Conservation (phyloP, 176 grass and related monocot species). For the Oryza coarctata region DNA sequence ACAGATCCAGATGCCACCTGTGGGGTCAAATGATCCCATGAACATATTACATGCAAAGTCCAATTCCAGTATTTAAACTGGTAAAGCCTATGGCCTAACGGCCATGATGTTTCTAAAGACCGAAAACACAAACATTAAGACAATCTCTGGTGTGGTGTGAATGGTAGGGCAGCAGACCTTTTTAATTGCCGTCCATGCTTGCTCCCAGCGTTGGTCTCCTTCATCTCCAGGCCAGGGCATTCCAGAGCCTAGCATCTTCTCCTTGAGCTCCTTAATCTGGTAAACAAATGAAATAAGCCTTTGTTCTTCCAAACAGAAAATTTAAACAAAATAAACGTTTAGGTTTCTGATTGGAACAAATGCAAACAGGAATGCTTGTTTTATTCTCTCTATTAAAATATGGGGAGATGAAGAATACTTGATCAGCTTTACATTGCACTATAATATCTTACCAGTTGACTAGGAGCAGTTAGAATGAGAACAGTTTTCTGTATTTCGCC, state of each 20-base stretch:
- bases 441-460: constrained; percentile 61
- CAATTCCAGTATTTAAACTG: constrained; percentile 2
- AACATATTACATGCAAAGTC: background rate
- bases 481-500: constrained; percentile 64
- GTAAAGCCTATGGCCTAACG: background rate
- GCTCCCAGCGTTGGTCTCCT: constrained; percentile 75
- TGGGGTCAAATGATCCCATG: constrained; percentile 5
- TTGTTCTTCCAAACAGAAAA: background rate
- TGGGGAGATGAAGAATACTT: constrained; percentile 5
- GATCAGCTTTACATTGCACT: constrained; percentile 13
- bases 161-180: constrained; percentile 51
- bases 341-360: constrained; percentile 25
- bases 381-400: background rate
- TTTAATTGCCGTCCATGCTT: constrained; percentile 94
- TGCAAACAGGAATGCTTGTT: background rate
- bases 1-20: background rate
- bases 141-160: background rate
- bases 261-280: constrained; percentile 86
- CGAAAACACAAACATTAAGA: background rate
- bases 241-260: constrained; percentile 76
- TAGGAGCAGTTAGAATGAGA: constrained; percentile 65
- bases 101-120: constrained; percentile 13
- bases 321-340: background rate
- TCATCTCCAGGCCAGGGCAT: constrained; percentile 99
- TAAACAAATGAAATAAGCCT: constrained; percentile 35